These are phyloP conservation scores for Pseudopyricularia cyperi DNA, from an alignment of 2,329 filamentous ascomycete species.

Conservation along the genomic window DNA sequence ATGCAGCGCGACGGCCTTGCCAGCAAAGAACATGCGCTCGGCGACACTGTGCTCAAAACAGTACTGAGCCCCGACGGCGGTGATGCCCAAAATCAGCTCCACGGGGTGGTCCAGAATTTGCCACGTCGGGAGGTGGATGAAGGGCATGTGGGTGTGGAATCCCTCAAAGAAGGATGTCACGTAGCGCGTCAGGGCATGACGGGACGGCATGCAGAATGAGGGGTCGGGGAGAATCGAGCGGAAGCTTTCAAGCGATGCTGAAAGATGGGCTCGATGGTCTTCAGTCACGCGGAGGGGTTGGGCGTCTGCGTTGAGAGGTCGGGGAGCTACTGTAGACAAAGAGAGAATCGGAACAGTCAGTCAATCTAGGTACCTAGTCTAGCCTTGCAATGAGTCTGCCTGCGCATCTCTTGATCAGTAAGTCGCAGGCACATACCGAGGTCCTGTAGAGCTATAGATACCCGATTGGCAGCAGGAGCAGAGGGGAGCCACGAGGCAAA, in stretches of 20 bases:
- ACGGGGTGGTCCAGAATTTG: slow-evolving; percentile 3
- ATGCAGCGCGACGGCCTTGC: slow-evolving; percentile 32
- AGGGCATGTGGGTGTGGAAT: slow-evolving; percentile 35
- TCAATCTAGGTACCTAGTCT: background rate
- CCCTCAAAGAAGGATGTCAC: slow-evolving; percentile 9
- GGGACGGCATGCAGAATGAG: slow-evolving; percentile 7
- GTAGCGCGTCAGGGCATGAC: slow-evolving; percentile 9
- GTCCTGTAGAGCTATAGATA: background rate
- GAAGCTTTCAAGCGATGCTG: background rate
- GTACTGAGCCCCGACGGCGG: slow-evolving; percentile 32
- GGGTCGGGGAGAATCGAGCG: background rate
- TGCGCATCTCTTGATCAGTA: background rate
- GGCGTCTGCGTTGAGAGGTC: background rate
- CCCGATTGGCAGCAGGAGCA: slow-evolving; percentile 15
- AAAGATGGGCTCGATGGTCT: background rate
- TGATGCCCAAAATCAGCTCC: slow-evolving; percentile 35
- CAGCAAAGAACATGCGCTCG: slow-evolving; percentile 43
- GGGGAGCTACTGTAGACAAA: background rate
- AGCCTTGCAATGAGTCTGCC: background rate
- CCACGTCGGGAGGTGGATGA: slow-evolving; percentile 9
- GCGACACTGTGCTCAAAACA: slow-evolving; percentile 35
- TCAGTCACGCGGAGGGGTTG: background rate
- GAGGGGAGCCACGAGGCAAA: slow-evolving; percentile 25
- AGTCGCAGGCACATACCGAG: background rate
- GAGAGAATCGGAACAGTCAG: background rate